Evolutionary conservation across 768 basidiomycete genomes (phyloP).

Genomic region (Leccinum olivaceopallidum): DNA sequence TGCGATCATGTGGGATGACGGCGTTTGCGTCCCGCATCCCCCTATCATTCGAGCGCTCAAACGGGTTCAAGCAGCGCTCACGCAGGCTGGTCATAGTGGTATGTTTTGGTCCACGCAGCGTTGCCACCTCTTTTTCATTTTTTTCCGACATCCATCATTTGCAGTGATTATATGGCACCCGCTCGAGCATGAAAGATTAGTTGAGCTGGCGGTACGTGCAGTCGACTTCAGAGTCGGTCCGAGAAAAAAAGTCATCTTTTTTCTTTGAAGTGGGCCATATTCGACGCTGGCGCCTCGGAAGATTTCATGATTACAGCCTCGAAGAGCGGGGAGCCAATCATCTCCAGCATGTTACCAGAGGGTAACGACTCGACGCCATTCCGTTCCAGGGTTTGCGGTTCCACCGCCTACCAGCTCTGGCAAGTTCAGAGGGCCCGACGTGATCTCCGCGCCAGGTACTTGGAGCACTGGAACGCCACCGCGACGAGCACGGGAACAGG

Average conservation of each 20-base stretch:
- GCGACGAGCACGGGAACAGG: conserved; percentile 57
- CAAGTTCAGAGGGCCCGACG: conserved; percentile 53
- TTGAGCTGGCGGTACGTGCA: conserved; percentile 39
- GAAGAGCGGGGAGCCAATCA: conserved; percentile 53
- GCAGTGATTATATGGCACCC: conserved; percentile 76
- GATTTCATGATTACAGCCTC: conserved; percentile 44
- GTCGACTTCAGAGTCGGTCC: conserved; percentile 8
- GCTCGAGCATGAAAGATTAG: conserved; percentile 50
- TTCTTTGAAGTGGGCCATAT: conserved; percentile 40
- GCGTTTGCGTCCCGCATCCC: conserved; percentile 56
- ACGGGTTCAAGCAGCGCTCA: conserved; percentile 53
- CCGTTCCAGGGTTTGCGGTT: conserved; percentile 26
- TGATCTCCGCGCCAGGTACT: conserved; percentile 53
- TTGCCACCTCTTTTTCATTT: neutral
- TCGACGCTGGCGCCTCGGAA: conserved; percentile 45
- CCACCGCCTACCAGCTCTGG: conserved; percentile 67
- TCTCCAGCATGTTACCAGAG: conserved; percentile 43
- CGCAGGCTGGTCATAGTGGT: conserved; percentile 68
- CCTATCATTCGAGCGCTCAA: conserved; percentile 64
- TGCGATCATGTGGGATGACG: conserved; percentile 69
- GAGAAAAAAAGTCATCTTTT: neutral
- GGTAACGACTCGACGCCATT: conserved; percentile 23
- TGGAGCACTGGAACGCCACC: conserved; percentile 64
- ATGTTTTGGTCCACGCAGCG: conserved; percentile 6
- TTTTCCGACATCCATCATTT: neutral